Evolutionary conservation across 805 yeast genomes (phyloP).

Genomic region (Saturnispora dispora): DNA sequence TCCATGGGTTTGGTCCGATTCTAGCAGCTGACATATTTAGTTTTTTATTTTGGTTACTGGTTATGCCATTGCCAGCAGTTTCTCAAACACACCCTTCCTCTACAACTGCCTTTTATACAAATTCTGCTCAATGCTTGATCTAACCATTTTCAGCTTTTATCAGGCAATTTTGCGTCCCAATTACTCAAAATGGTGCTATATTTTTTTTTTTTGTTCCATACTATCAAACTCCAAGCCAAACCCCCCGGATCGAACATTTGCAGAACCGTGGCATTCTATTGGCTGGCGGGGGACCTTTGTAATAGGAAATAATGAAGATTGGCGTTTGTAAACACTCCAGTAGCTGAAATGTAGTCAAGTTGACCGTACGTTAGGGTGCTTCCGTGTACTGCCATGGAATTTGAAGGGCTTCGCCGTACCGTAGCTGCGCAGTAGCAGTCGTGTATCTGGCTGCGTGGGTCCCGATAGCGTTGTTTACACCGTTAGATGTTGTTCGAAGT

Average conservation of each 20-base stretch:
- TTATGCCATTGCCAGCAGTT: neutral
- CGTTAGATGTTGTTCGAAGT: too few species aligned
- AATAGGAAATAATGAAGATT: neutral
- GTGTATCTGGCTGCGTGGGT: too few species aligned
- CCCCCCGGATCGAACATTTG: neutral
- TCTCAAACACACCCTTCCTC: neutral
- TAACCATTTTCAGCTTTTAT: neutral
- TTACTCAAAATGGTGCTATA: conserved; percentile 2
- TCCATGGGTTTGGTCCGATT: conserved; percentile 28
- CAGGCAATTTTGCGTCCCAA: neutral
- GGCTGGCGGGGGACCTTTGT: neutral
- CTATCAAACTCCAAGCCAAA: neutral
- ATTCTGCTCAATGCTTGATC: neutral
- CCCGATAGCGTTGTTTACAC: too few species aligned
- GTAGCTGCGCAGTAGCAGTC: too few species aligned
- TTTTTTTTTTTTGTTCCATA: neutral
- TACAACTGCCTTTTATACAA: neutral
- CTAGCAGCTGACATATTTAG: conserved; percentile 19
- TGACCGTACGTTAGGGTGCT: too few species aligned
- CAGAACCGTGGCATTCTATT: neutral
- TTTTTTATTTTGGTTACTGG: neutral
- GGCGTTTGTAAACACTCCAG: too few species aligned
- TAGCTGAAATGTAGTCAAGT: too few species aligned
- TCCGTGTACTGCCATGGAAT: too few species aligned
- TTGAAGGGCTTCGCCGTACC: too few species aligned